Base-by-base conservation (phyloP, 2,329 filamentous ascomycete species). In the Verticillium klebahnii region DNA sequence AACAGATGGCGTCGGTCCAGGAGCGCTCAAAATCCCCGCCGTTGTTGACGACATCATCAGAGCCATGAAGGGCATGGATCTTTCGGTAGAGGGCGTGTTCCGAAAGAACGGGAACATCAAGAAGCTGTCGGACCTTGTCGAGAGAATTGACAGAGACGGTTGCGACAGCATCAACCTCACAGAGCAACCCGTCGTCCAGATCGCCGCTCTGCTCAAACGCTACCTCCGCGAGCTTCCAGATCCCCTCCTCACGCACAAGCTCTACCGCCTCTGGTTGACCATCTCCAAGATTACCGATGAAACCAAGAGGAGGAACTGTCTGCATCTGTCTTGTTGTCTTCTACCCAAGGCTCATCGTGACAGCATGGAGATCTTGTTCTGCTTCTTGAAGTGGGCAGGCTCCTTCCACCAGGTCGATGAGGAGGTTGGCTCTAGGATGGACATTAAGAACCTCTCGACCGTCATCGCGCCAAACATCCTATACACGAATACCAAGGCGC, bases 41-140 rank as follows among this genome's bases (percentile, higher is more conserved):
- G 82, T 99, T 59, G 85, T 99, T n/a, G 94, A 98, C 70, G 94
- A 97, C 72, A 89, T 94, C 57, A 89, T 99, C 40, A 90, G 91
- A 4, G 93, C 93, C 14, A 97, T 99, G 92, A 89, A 93, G 69
- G 95, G 94, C 76, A 98, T 99, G 92, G 95, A 99, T 74, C 93
- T 99, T 80, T 98, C 94, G 1, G 92, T 99, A 1, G 95, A 99
- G 75, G 95, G 95, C 69, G 93, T 99, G 25, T 99, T 99, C 85
- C 89, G 95, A 69, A 99, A 99, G 83, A 99, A 98, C 70, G 95
- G 95, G 69, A 99, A 98, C 75, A 97, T 99, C 78, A 94, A 95
- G 75, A 91, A 93, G 68, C 82, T 97, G 55, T 92, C 91, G 68
- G 93, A 97, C 64, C 82, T 96, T 7, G 89, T 92, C 45, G 92